phyloP scores from a whole-genome alignment of 2,329 filamentous ascomycete species.

The Sporothrix brasiliensis region DNA sequence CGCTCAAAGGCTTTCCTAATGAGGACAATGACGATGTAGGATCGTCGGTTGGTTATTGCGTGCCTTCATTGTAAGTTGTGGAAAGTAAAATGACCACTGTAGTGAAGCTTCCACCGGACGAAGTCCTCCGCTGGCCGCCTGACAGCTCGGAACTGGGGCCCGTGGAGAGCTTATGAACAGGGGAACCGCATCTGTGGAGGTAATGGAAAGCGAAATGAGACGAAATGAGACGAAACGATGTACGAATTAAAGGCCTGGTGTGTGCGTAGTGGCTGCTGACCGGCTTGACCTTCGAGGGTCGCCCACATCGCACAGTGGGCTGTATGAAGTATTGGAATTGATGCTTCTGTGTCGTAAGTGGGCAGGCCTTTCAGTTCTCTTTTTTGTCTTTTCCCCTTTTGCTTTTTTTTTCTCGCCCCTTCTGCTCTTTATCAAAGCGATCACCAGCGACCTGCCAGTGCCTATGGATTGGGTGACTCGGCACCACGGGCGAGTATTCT shows the following conservation, averaged over 20 bases:
- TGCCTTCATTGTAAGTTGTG: background rate
- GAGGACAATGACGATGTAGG: background rate
- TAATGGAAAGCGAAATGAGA: background rate
- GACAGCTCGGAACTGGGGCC: background rate
- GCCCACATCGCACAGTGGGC: background rate
- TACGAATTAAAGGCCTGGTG: background rate
- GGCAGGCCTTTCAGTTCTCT: background rate
- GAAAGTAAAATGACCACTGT: background rate
- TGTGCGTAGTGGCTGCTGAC: constrained; percentile 3
- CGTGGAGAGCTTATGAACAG: background rate
- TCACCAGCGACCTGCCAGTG: background rate
- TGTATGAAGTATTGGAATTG: background rate
- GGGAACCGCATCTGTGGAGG: background rate
- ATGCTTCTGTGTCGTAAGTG: background rate
- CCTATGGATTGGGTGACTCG: background rate
- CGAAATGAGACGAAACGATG: too few relatives aligned
- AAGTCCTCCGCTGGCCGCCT: constrained; percentile 2
- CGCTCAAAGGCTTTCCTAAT: too few relatives aligned
- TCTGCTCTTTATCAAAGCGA: background rate
- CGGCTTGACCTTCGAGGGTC: background rate
- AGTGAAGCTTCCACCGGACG: constrained; percentile 12
- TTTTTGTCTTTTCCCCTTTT: background rate
- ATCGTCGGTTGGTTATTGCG: constrained; percentile 1
- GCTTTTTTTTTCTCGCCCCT: background rate
- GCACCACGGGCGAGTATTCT: background rate